phyloP scores from a whole-genome alignment of 2,329 filamentous ascomycete species.

The Fusarium liriodendri region DNA sequence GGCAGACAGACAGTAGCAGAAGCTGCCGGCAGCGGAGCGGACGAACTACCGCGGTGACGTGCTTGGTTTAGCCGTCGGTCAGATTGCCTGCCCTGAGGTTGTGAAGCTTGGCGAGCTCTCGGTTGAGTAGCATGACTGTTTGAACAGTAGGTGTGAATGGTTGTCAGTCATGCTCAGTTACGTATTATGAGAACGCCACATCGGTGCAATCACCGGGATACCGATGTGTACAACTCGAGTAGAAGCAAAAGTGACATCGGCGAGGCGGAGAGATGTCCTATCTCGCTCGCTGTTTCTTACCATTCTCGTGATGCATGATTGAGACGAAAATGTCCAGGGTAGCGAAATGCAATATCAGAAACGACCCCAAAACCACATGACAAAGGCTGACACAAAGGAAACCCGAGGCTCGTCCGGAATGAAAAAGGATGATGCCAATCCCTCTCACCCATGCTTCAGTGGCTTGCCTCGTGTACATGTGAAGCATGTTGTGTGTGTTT shows the following conservation, averaged over 20 bases:
- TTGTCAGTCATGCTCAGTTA: not conserved
- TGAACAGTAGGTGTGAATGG: not conserved
- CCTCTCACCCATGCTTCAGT: not conserved
- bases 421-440: not conserved
- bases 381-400: slow-evolving; percentile 2
- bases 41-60: slow-evolving; percentile 8
- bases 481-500: slow-evolving; percentile 11
- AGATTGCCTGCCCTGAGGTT: not conserved
- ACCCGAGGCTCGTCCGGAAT: slow-evolving; percentile 31
- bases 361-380: not conserved
- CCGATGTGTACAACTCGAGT: slow-evolving; percentile 5
- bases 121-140: not conserved
- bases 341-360: slow-evolving; percentile 8
- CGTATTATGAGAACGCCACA: slow-evolving; percentile 1
- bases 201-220: slow-evolving; percentile 24
- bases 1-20: not conserved
- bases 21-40: slow-evolving; percentile 6
- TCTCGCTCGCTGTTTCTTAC: not conserved
- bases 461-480: slow-evolving; percentile 4
- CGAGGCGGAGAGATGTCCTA: slow-evolving; percentile 28
- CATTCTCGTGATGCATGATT: slow-evolving; percentile 8
- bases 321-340: slow-evolving; percentile 25
- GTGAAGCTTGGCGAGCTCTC: not conserved
- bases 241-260: slow-evolving; percentile 7
- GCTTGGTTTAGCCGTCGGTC: not conserved